Evolutionary conservation across 768 basidiomycete genomes (phyloP).

Genomic region (Rhodotorula kratochvilovae): DNA sequence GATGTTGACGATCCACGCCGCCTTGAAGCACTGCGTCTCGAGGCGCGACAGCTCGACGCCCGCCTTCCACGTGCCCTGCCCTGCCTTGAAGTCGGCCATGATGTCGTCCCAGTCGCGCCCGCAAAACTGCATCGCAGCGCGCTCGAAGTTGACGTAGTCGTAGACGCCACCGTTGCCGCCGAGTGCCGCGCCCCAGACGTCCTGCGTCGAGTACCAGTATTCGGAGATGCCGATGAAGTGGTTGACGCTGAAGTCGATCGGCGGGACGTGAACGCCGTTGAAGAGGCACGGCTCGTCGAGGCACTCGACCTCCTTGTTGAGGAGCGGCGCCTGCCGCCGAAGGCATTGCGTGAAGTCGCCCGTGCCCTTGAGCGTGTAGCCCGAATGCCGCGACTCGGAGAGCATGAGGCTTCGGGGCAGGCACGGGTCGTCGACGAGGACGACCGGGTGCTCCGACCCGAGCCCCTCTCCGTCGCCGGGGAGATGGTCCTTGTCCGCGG

Average conservation of each 20-base stretch:
- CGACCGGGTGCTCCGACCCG: slow-evolving; percentile 24
- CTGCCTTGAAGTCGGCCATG: slow-evolving; percentile 58
- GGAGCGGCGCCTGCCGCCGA: slow-evolving; percentile 62
- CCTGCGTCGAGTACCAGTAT: slow-evolving; percentile 99
- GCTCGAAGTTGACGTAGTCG: slow-evolving; percentile 93
- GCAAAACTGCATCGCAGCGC: slow-evolving; percentile 82
- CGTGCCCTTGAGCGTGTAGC: slow-evolving; percentile 70
- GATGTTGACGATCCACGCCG: slow-evolving; percentile 95
- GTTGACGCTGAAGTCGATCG: slow-evolving; percentile 86
- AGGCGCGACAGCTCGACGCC: slow-evolving; percentile 77
- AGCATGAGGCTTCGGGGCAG: slow-evolving; percentile 71
- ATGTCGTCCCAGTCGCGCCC: slow-evolving; percentile 72
- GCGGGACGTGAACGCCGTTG: slow-evolving; percentile 87
- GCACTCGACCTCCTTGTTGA: slow-evolving; percentile 81
- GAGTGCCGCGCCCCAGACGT: slow-evolving; percentile 71
- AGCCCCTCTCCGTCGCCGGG: slow-evolving; percentile 6
- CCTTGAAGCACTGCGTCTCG: slow-evolving; percentile 99
- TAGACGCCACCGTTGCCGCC: slow-evolving; percentile 68
- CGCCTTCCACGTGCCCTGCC: slow-evolving; percentile 57
- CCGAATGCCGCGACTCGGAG: slow-evolving; percentile 56
- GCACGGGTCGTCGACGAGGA: slow-evolving; percentile 75
- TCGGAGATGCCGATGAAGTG: slow-evolving; percentile 96
- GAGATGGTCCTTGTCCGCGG: slow-evolving; percentile 28
- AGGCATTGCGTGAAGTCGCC: slow-evolving; percentile 88
- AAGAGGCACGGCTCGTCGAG: slow-evolving; percentile 81